These are phyloP conservation scores for Mucor mucedo DNA, from an alignment of 371 early-diverging fungal species.

Conservation along the genomic window DNA sequence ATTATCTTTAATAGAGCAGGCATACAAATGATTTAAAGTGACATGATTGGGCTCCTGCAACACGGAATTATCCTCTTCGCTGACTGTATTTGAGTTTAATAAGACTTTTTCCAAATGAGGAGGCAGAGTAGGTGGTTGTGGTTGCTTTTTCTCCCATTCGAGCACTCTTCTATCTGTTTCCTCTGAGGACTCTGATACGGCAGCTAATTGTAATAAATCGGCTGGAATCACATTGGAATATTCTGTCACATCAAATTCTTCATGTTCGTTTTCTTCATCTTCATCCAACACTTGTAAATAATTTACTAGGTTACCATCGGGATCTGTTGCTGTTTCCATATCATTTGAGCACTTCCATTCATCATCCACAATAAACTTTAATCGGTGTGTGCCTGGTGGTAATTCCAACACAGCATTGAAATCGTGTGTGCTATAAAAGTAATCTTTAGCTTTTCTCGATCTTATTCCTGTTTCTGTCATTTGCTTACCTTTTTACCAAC, in stretches of 20 bases:
- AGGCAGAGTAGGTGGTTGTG: constrained; percentile 87
- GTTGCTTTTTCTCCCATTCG: constrained; percentile 49
- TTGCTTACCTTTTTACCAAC: constrained; percentile 72
- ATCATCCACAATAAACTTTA: constrained; percentile 98
- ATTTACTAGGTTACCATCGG: constrained; percentile 95
- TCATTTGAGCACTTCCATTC: constrained; percentile 96
- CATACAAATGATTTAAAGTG: constrained; percentile 93
- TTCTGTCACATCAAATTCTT: constrained; percentile 42
- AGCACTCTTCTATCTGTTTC: constrained; percentile 3
- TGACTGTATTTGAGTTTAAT: constrained; percentile 72
- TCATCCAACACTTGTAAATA: constrained; percentile 84
- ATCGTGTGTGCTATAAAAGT: constrained; percentile 60
- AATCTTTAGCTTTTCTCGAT: too few relatives aligned
- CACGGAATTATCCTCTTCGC: constrained; percentile 78
- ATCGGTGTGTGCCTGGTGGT: constrained; percentile 90
- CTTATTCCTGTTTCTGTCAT: neutral
- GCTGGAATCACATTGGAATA: constrained; percentile 71
- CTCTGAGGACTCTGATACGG: neutral
- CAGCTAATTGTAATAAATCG: constrained; percentile 46
- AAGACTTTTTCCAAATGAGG: constrained; percentile 92
- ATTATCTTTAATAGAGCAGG: constrained; percentile 93
- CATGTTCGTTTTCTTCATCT: constrained; percentile 58
- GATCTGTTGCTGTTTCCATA: constrained; percentile 88
- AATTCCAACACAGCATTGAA: constrained; percentile 86
- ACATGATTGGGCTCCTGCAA: constrained; percentile 94